Percentiles rank a stretch among this genome's conserved stretches.
These are phyloP conservation scores for Nakazawaea holstii DNA, from an alignment of 805 yeast species.

Conservation along the genomic window DNA sequence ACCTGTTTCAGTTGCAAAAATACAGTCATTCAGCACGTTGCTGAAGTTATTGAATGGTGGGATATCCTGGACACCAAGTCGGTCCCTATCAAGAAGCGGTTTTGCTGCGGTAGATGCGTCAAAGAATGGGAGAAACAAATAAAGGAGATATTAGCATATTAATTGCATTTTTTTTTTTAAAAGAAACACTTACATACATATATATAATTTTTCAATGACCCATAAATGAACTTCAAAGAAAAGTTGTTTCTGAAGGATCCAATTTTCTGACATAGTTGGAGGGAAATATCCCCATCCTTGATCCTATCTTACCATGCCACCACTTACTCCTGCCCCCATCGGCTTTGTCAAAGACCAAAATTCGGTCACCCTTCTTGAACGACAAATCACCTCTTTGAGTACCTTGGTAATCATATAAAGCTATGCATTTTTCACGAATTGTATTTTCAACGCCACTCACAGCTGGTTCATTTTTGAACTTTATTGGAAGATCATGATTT, in stretches of 20 bases:
- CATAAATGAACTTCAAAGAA: too few relatives aligned
- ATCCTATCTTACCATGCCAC: conserved; percentile 45
- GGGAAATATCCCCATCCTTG: conserved; percentile 39
- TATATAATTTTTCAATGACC: too few relatives aligned
- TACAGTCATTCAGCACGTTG: conserved; percentile 49
- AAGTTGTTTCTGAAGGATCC: too few relatives aligned
- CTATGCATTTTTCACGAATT: conserved; percentile 24
- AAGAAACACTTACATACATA: too few relatives aligned
- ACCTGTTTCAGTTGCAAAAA: conserved; percentile 46
- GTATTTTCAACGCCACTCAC: neutral
- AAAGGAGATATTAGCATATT: neutral
- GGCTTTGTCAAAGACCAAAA: conserved; percentile 27
- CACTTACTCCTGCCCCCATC: conserved; percentile 33
- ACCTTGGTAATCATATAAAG: conserved; percentile 33
- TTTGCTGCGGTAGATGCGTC: conserved; percentile 50
- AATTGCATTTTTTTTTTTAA: too few relatives aligned
- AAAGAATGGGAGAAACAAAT: conserved; percentile 21
- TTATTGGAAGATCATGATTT: too few relatives aligned
- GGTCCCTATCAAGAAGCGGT: conserved; percentile 49
- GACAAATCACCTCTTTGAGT: conserved; percentile 35
- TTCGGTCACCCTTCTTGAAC: conserved; percentile 36
- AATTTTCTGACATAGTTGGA: conserved; percentile 31
- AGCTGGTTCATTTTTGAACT: neutral
- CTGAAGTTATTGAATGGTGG: conserved; percentile 66
- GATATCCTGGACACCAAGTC: conserved; percentile 43